Evolutionary conservation across 2,329 filamentous ascomycete genomes (phyloP).

Genomic region (Domatiomyces globalis): DNA sequence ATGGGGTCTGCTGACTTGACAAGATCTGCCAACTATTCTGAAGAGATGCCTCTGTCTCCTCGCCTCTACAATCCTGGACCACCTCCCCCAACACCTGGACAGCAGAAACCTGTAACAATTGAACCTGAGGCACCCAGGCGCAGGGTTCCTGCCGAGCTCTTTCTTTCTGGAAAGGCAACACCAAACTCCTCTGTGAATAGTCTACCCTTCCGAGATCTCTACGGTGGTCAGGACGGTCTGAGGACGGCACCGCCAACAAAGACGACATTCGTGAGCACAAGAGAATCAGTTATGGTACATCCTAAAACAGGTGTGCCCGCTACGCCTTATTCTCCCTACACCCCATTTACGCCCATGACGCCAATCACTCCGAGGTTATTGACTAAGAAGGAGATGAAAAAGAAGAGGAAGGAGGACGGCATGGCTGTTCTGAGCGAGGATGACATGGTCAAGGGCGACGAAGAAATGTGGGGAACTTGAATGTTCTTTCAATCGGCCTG

Average conservation of each 20-base stretch:
- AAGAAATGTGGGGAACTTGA: constrained; percentile 29
- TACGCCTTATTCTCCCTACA: constrained; percentile 37
- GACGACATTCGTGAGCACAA: constrained; percentile 35
- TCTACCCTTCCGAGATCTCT: constrained; percentile 33
- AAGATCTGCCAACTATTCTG: constrained; percentile 31
- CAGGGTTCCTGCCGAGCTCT: neutral
- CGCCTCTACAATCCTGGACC: constrained; percentile 42
- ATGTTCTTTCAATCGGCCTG: too few relatives aligned
- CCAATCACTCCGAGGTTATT: constrained; percentile 34
- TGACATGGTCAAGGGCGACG: constrained; percentile 32
- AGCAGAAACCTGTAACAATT: constrained; percentile 8
- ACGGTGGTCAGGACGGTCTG: constrained; percentile 17
- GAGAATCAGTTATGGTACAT: constrained; percentile 23
- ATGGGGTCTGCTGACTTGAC: constrained; percentile 34
- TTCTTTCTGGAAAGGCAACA: neutral
- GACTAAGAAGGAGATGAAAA: constrained; percentile 30
- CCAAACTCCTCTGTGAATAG: constrained; percentile 18
- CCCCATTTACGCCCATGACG: constrained; percentile 37
- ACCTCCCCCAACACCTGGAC: constrained; percentile 38
- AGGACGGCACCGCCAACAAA: constrained; percentile 35
- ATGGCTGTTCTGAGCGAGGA: constrained; percentile 33
- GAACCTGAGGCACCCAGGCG: neutral
- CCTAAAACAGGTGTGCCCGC: constrained; percentile 33
- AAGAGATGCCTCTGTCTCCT: constrained; percentile 43
- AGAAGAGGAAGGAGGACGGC: constrained; percentile 29